A percentile compares a stretch with the other conserved stretches of the same genome.
These are phyloP conservation scores for Ophiostoma sp. DNA, from an alignment of 2,329 filamentous ascomycete species.

Conservation along the genomic window DNA sequence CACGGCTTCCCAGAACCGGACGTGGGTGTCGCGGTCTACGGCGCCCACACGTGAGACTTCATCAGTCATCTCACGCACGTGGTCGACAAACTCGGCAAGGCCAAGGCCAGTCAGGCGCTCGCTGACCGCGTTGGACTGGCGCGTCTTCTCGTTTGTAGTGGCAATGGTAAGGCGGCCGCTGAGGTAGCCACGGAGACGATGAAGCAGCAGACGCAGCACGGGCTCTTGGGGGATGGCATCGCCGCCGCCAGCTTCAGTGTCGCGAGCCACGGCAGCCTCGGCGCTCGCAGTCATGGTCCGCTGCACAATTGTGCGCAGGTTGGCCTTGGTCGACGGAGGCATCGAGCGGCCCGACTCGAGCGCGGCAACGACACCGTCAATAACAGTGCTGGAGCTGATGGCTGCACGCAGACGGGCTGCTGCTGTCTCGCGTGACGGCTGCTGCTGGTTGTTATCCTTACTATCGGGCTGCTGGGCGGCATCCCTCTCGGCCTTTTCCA, in stretches of 20 bases:
- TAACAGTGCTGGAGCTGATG: constrained; percentile 36
- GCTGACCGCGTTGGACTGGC: constrained; percentile 60
- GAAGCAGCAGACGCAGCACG: constrained; percentile 61
- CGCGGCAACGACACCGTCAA: constrained; percentile 58
- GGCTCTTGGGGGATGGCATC: constrained; percentile 46
- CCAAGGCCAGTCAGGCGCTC: constrained; percentile 66
- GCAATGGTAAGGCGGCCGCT: constrained; percentile 58
- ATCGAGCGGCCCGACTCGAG: constrained; percentile 59
- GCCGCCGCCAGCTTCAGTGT: constrained; percentile 27
- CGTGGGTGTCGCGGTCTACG: constrained; percentile 64
- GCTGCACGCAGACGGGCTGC: background rate
- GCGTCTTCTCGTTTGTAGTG: constrained; percentile 64
- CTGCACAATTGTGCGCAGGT: constrained; percentile 52
- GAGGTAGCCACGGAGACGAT: constrained; percentile 61
- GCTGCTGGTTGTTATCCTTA: constrained; percentile 30
- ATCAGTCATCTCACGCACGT: constrained; percentile 64
- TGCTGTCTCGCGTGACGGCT: background rate
- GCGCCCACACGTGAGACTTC: constrained; percentile 58
- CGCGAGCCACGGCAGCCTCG: constrained; percentile 37
- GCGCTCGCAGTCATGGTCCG: constrained; percentile 50
- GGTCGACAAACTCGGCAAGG: constrained; percentile 66
- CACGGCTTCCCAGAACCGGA: constrained; percentile 64
- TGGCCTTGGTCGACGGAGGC: constrained; percentile 55
- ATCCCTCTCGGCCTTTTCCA: constrained; percentile 46
- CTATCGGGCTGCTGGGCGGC: constrained; percentile 26